Evolutionary conservation across 805 yeast genomes (phyloP), one percentile per base, ranked within the genome.

Genomic region (Candida multigemmis): DNA sequence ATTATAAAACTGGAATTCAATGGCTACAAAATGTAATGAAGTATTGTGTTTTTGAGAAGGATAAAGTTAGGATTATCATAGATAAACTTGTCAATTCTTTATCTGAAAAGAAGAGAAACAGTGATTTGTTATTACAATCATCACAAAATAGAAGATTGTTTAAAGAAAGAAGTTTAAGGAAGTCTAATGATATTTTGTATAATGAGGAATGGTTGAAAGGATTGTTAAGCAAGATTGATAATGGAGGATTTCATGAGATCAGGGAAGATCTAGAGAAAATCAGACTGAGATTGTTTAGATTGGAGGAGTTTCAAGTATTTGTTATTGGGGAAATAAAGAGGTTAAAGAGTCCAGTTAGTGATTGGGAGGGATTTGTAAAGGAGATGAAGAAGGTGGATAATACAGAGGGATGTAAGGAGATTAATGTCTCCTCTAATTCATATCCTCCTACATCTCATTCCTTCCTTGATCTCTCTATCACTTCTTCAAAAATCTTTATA

Each of bases 21-120:
- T 91, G 97, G 97, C 59, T 83, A 22, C 53, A 61, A 23, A 73
- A 74, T 32, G 64, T 81, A 12, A 53, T 86, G 40, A 76, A 71
- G 48, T 66, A 71, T 39, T 68, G 81, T 16, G 65, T 71, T 5
- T 84, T 82, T 48, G 95, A 86, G 31, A 74, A 71, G 36, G 64
- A 72, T 7, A 66, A 96, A 48, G 69, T 85, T 14, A 65, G 68
- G 38, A 72, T 83, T 15, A 63, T 78, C 11, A 48, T 79, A 17
- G 83, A 78, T 31, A 77, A 75, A 42, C 53, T 69, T 21, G 48
- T 79, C 27, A 75, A 74, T 34, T 51, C 72, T 2, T 42, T 80
- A 16, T 71, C 85, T 0, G 85, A 76, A 29, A 53, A 57, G 21
- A 79, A 77, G 45, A 63, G 91, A 33, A 64, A 65, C 27, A 87